Base-by-base conservation (phyloP, 768 basidiomycete species). In the Hydnomerulius pinastri region DNA sequence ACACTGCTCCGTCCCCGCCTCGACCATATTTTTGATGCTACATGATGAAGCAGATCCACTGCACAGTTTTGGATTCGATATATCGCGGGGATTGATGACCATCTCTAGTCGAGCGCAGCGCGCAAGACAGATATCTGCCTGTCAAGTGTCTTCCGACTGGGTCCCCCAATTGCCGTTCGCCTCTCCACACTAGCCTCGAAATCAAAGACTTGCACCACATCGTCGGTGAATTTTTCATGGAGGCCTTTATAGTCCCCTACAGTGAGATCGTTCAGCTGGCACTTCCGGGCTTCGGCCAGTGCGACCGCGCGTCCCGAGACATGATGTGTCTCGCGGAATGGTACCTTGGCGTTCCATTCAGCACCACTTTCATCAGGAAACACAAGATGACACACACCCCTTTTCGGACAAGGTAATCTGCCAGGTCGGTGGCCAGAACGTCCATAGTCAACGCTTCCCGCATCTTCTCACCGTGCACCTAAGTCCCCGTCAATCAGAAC, bases 271-370 rank as follows among this genome's bases (percentile, higher is more conserved):
- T 91, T 85, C 35, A 99, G 77, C 61, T 91, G 88, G 59, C 88
- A 86, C 52, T 80, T 78, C 28, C 83, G 81, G 36, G 85, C 75
- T 68, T 99, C 97, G 1, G 96, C 96, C 32, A 98, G 77, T 2
- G 96, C 94, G 39, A 99, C 96, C 17, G 96, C 94, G 12, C 92
- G 86, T 4, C 97, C 97, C 4, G 97, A 98, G 58, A 99, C 85
- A 68, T 99, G 97, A 66, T 99, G 97, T 1, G 97, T 99, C 71
- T 98, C 93, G 37, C 97, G 87, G 83, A 99, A 98, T 7, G 97
- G 97, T 36, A 94, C 90, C 95, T 97, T 59, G 11, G 27, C 20
- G 27, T 18, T 23, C 24, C 17, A 17, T 32, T 44, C 11, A 43
- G 44, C 4, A 10, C 21, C 12, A 33, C 28, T 24, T 46, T 43